Base-by-base conservation (phyloP, 495 filamentous ascomycete species). In the Monascus purpureus region DNA sequence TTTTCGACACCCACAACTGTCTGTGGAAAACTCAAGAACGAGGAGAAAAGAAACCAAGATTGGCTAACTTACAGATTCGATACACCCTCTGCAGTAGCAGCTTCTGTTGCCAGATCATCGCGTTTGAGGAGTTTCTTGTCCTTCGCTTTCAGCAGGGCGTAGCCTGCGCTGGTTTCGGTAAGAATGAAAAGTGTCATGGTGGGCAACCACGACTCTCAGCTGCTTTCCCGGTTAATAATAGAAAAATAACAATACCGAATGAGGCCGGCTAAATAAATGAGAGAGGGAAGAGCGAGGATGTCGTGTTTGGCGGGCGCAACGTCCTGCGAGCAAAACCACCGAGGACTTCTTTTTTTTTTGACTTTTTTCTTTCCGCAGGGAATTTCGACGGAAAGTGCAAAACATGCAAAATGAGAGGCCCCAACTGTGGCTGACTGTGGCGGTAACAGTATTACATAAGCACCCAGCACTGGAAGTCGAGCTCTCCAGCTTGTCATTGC, bases 91-190 rank as follows among this genome's bases (percentile, higher is more conserved):
- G 83, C 75, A 25, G 79, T 82, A 18, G 73, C 68, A 27, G 80
- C 70, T 49, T 93, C 78, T 25, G 72, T 68, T 17, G 68, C 61
- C 39, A 93, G 50, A 47, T 83, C 73, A 55, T 85, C 79, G 41
- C 75, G 74, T 62, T 93, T 86, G 33, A 99, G 68, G 25, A 96
- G 70, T 70, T 94, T 96, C 72, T 93, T 94, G 75, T 93, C 87
- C 56, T 81, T 82, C 17, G 92, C 82, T 65, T 99, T 96, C 65
- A 96, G 82, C 47, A 97, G 73, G 52, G 86, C 92, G 68, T 94
- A 95, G 42, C 92, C 90, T 43, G 88, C 92, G 57, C 78, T 80
- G 47, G 90, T 97, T 62, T 97, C 90, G 36, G 80, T 79, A 36
- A 92, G 72, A 57, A 83, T 78, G 53, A 84, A 80, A 43, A 82